Evolutionary conservation across 116 monocot genomes (phyloP).

Genomic region (Posidonia oceanica): DNA sequence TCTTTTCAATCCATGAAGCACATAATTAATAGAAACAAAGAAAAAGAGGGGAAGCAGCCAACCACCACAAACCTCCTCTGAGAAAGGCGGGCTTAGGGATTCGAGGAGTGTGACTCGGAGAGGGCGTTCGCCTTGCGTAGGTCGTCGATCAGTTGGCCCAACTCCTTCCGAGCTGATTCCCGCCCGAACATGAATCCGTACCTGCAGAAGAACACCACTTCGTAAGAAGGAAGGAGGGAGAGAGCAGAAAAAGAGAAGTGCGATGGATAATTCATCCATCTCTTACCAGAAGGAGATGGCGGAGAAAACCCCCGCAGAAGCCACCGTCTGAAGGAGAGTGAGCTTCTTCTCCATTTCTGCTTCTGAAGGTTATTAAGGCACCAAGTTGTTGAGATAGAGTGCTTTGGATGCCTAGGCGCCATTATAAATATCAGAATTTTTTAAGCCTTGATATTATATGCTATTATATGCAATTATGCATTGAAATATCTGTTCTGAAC

Average conservation of each 20-base stretch:
- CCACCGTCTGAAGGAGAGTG: slow-evolving; percentile 61
- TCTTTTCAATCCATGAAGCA: too few relatives aligned
- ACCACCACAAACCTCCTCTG: neutral
- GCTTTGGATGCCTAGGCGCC: too few relatives aligned
- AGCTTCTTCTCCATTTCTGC: slow-evolving; percentile 58
- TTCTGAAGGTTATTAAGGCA: too few relatives aligned
- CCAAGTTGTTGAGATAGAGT: too few relatives aligned
- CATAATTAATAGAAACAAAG: too few relatives aligned
- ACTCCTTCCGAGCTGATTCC: slow-evolving; percentile 89
- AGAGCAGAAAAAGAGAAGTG: neutral
- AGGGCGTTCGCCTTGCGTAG: slow-evolving; percentile 21
- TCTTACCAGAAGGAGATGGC: slow-evolving; percentile 78
- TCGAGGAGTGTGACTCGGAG: neutral
- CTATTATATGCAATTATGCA: too few relatives aligned
- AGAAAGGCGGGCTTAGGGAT: neutral
- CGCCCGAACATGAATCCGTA: slow-evolving; percentile 98
- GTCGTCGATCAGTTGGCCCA: slow-evolving; percentile 63
- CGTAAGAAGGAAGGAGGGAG: neutral
- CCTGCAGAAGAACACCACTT: slow-evolving; percentile 26
- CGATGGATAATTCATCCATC: neutral
- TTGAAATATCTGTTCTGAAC: too few relatives aligned
- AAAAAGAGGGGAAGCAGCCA: too few relatives aligned
- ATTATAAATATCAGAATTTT: too few relatives aligned
- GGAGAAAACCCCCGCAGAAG: slow-evolving; percentile 80
- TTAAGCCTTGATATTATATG: too few relatives aligned